Evolutionary conservation across 169 alveolate species (phyloP).

Genomic region (Perkinsus marinus): DNA sequence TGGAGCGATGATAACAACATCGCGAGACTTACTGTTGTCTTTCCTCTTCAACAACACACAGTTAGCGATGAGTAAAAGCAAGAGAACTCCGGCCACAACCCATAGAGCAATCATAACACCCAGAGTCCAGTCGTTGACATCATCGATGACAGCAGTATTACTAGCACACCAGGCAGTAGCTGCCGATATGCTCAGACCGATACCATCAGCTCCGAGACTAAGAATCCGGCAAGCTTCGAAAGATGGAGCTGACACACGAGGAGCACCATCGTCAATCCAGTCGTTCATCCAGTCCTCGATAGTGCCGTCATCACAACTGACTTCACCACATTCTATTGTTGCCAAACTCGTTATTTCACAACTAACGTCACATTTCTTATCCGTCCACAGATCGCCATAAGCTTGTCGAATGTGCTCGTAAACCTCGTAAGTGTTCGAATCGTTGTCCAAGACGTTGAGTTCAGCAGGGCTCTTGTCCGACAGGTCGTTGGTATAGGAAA

Average conservation of each 20-base stretch:
- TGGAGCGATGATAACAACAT: neutral
- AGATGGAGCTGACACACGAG: neutral
- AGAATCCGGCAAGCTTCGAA: neutral
- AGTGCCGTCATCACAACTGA: neutral
- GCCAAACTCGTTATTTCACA: neutral
- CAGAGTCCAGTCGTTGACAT: neutral
- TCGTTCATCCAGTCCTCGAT: neutral
- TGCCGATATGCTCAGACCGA: neutral
- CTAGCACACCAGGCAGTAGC: neutral
- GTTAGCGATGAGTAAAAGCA: neutral
- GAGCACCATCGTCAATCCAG: neutral
- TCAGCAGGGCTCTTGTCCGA: neutral
- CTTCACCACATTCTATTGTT: neutral
- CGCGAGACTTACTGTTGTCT: neutral
- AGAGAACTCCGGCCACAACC: neutral
- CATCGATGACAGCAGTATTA: neutral
- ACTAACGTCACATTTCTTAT: neutral
- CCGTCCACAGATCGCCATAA: neutral
- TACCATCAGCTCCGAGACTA: neutral
- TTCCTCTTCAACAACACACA: neutral
- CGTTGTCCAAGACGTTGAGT: neutral
- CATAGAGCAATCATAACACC: neutral
- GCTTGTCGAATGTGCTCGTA: neutral
- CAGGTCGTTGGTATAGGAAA: neutral
- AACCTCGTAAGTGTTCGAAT: neutral